Evolutionary conservation across 768 basidiomycete genomes (phyloP).

Genomic region (Termitomyces eurrhizus): DNA sequence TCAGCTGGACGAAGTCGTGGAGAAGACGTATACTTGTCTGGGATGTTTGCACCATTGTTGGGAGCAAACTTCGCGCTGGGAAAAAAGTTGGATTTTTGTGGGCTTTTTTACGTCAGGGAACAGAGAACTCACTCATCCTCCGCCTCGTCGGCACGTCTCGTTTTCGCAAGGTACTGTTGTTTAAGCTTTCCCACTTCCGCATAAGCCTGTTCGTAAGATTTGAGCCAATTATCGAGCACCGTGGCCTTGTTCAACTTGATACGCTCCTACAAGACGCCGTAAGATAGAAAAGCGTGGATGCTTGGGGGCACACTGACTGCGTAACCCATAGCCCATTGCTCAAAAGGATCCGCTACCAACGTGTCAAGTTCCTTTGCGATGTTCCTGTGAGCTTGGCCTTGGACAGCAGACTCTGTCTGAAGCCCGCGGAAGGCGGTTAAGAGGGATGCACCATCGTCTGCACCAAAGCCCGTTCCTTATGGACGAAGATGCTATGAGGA

Average conservation of each 20-base stretch:
- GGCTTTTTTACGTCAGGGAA: background rate
- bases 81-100: background rate
- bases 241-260: constrained; percentile 54
- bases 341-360: constrained; percentile 77
- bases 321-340: constrained; percentile 73
- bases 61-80: constrained; percentile 86
- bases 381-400: constrained; percentile 71
- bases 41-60: constrained; percentile 38
- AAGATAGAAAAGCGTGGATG: constrained; percentile 10
- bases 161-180: constrained; percentile 72
- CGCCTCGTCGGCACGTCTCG: constrained; percentile 82
- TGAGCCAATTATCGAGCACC: constrained; percentile 63
- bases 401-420: constrained; percentile 63
- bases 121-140: constrained; percentile 80
- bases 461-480: constrained; percentile 60
- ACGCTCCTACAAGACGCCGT: constrained; percentile 43
- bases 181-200: constrained; percentile 71
- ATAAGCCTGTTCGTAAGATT: constrained; percentile 66
- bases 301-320: constrained; percentile 40
- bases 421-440: constrained; percentile 77
- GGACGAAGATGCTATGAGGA: background rate
- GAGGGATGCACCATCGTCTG: constrained; percentile 84
- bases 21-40: constrained; percentile 81
- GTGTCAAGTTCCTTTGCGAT: constrained; percentile 73
- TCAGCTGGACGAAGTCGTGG: constrained; percentile 63